Conservation (phyloP, 805 yeast species). For the Metschnikowia cubensis region DNA sequence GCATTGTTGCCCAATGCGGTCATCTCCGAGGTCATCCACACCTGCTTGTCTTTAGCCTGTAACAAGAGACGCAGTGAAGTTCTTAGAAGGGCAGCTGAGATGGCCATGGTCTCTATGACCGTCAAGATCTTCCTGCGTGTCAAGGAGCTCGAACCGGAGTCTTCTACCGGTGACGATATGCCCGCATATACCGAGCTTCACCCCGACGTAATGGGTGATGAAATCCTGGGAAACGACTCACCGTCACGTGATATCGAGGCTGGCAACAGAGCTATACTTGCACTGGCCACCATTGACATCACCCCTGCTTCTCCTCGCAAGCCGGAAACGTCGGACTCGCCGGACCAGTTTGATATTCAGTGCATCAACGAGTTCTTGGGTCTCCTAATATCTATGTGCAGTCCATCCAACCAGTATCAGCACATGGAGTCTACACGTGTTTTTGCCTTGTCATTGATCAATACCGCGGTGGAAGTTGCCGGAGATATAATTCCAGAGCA, state of each 20-base stretch:
- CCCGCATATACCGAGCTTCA: conserved; percentile 49
- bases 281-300: conserved; percentile 6
- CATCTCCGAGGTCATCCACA: conserved; percentile 83
- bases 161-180: conserved; percentile 34
- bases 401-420: conserved; percentile 77
- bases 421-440: conserved; percentile 85
- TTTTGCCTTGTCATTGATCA: conserved; percentile 72
- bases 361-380: conserved; percentile 75
- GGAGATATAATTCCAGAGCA: conserved; percentile 60
- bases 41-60: conserved; percentile 87
- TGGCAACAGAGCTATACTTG: neutral
- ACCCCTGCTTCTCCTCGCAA: conserved; percentile 10
- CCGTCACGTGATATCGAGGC: neutral
- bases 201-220: conserved; percentile 58
- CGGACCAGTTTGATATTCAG: conserved; percentile 62
- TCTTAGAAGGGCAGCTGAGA: conserved; percentile 82
- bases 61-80: conserved; percentile 90
- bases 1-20: conserved; percentile 72
- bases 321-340: neutral
- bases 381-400: conserved; percentile 70
- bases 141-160: conserved; percentile 47
- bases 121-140: conserved; percentile 62
- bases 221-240: neutral
- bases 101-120: conserved; percentile 68
- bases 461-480: conserved; percentile 75